phyloP scores from a whole-genome alignment of 352 stramenopile genomes.

The Phytophthora tentaculata region DNA sequence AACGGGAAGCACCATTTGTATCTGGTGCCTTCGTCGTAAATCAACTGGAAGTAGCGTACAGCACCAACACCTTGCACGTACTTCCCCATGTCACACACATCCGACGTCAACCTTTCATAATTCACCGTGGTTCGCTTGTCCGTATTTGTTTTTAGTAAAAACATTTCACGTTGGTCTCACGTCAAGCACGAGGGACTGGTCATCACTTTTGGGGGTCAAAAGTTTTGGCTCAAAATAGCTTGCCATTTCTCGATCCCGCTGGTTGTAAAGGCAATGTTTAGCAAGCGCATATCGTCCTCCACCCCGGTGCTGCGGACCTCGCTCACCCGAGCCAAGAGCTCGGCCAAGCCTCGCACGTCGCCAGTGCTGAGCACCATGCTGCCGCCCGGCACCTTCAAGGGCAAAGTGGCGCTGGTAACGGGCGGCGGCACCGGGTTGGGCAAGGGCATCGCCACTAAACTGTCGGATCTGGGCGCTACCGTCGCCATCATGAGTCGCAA shows the following conservation, averaged over 20 bases:
- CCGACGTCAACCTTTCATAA: no score
- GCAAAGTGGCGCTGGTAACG: constrained; percentile 94
- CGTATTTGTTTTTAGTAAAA: no score
- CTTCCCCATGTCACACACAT: no score
- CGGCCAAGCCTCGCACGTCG: constrained; percentile 31
- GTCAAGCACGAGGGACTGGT: no score
- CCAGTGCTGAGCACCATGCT: constrained; percentile 72
- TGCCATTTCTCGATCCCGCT: constrained; percentile 24
- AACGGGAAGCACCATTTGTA: no score
- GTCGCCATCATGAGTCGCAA: constrained; percentile 96
- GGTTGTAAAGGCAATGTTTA: constrained; percentile 25
- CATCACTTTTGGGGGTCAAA: no score
- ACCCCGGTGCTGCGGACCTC: constrained; percentile 1
- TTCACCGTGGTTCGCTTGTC: no score
- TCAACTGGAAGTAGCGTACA: no score
- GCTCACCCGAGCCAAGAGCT: constrained; percentile 25
- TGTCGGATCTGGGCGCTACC: constrained; percentile 92
- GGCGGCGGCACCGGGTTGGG: constrained; percentile 95
- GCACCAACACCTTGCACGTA: no score
- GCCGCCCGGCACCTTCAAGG: constrained; percentile 65
- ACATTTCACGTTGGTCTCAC: no score
- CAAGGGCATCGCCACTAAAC: constrained; percentile 93
- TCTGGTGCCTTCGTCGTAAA: no score
- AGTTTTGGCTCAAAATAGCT: no score
- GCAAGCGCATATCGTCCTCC: constrained; percentile 17